Percentiles rank a stretch among this genome's conserved stretches.
Conservation (phyloP, 768 basidiomycete genomes). For the Chalciporus piperatus region DNA sequence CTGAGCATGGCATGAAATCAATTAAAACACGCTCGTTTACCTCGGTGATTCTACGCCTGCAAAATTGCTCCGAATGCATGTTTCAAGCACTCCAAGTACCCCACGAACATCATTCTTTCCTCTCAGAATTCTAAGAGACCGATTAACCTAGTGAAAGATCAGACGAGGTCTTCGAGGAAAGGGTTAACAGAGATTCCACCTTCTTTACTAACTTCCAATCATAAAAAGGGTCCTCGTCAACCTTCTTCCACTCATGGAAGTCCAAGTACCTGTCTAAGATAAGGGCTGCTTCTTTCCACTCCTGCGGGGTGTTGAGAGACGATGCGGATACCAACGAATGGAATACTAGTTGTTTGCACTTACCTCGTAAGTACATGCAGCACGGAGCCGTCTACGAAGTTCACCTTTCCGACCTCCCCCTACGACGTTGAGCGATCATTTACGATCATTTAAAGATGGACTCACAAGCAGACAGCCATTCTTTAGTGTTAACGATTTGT, state of each 20-base stretch:
- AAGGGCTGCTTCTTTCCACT: slow-evolving; percentile 85
- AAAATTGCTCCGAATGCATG: slow-evolving; percentile 89
- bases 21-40: slow-evolving; percentile 30
- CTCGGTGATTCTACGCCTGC: slow-evolving; percentile 86
- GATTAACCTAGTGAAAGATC: slow-evolving; percentile 52
- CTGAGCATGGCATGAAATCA: slow-evolving; percentile 3
- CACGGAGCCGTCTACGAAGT: slow-evolving; percentile 71
- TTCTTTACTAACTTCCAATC: slow-evolving; percentile 87
- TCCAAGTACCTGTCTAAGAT: slow-evolving; percentile 77
- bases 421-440: slow-evolving; percentile 27
- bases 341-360: slow-evolving; percentile 6
- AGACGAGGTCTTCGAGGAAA: not conserved
- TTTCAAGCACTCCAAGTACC: slow-evolving; percentile 85
- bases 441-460: not conserved
- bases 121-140: slow-evolving; percentile 68
- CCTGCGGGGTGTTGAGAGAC: slow-evolving; percentile 35
- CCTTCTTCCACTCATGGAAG: slow-evolving; percentile 87
- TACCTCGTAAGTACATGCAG: slow-evolving; percentile 72
- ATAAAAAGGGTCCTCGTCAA: slow-evolving; percentile 87
- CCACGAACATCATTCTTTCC: slow-evolving; percentile 81
- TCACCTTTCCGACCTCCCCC: slow-evolving; percentile 85
- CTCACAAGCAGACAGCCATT: slow-evolving; percentile 87
- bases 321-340: not conserved
- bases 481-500: slow-evolving; percentile 92
- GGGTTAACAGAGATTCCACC: slow-evolving; percentile 33